Base-by-base conservation (phyloP, 139 green algal species). In the Haematococcus lacustris region DNA sequence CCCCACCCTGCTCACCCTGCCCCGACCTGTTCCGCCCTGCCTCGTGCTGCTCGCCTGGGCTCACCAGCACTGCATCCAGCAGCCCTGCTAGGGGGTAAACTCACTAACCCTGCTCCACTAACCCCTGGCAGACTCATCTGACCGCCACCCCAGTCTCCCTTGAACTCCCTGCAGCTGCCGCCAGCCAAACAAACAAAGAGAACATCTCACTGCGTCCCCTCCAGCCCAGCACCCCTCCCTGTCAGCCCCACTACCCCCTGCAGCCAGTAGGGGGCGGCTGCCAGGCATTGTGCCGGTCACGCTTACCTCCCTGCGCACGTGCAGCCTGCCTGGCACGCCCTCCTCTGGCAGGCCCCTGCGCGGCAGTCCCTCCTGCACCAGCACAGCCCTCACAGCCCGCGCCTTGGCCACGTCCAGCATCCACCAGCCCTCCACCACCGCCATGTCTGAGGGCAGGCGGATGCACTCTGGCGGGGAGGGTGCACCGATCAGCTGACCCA, bases 401-500 rank as follows among this genome's bases (percentile, higher is more conserved):
- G 35, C 65, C 65, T 75, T 38, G 59, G 59, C 21, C 3, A 51
- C 3, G 38, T 51, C 63, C 53, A 96, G 66, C 33, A 70, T 43
- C 47, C 92, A 84, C 0, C 5, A 57, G 28, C 77, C 91, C 66
- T 91, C 79, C 2, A 93, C n/a, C 1, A 87, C 67, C 6, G 91
- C 89, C 30, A 68, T 65, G 0, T 73, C 72, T 4, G 89, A 85
- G 2, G 91, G 87, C 0, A 76, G 67, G 5, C 92, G 83, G 30
- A 97, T 78, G 21, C 75, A 89, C 13, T 92, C 83, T 3, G 87
- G 78, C 0, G 64, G 57, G 0, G 90, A 80, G 0, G 85, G 9
- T 1, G 77, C 75, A 3, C 92, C 92, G 39, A 96, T 73, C 43
- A 97, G 35, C 77, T 93, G 88, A 0, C 71, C 73, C 37, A 93